Evolutionary conservation across 1,284 basidiomycete species (phyloP).

Genomic region (Cutaneotrichosporon arboriforme): DNA sequence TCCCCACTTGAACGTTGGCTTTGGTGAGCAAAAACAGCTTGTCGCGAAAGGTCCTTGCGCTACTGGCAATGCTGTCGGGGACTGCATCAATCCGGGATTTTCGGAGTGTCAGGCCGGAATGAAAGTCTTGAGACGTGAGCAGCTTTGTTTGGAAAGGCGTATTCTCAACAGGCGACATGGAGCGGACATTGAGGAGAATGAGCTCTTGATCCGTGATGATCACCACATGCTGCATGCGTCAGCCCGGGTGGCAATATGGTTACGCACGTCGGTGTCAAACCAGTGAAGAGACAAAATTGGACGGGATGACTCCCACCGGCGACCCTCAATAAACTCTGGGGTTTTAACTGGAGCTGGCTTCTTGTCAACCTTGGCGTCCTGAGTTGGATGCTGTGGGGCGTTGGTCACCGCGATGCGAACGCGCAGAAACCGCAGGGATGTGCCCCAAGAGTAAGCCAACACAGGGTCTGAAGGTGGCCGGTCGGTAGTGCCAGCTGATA

Average conservation of each 20-base stretch:
- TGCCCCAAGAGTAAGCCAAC: constrained; percentile 78
- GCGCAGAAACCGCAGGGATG: constrained; percentile 58
- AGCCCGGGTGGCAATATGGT: too few species aligned
- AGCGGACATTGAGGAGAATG: constrained; percentile 64
- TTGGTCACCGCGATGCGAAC: constrained; percentile 48
- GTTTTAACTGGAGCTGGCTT: constrained; percentile 17
- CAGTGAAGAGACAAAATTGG: constrained; percentile 49
- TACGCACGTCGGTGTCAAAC: constrained; percentile 49
- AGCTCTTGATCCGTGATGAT: constrained; percentile 57
- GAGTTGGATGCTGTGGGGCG: constrained; percentile 3
- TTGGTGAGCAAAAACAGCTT: constrained; percentile 74
- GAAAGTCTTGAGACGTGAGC: constrained; percentile 40
- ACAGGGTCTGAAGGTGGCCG: constrained; percentile 53
- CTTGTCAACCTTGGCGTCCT: neutral
- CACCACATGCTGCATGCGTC: constrained; percentile 44
- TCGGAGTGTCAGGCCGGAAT: constrained; percentile 15
- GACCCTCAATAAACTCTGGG: constrained; percentile 43
- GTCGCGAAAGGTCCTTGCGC: constrained; percentile 75
- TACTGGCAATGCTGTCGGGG: constrained; percentile 56
- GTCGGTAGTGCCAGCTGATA: constrained; percentile 3
- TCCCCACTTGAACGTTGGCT: constrained; percentile 68
- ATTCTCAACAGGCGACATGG: constrained; percentile 38
- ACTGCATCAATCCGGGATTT: constrained; percentile 5
- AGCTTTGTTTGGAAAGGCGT: constrained; percentile 37
- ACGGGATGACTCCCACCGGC: constrained; percentile 38